Base-by-base conservation (phyloP, 176 grass and related monocot species). In the Eleusine coracana region DNA sequence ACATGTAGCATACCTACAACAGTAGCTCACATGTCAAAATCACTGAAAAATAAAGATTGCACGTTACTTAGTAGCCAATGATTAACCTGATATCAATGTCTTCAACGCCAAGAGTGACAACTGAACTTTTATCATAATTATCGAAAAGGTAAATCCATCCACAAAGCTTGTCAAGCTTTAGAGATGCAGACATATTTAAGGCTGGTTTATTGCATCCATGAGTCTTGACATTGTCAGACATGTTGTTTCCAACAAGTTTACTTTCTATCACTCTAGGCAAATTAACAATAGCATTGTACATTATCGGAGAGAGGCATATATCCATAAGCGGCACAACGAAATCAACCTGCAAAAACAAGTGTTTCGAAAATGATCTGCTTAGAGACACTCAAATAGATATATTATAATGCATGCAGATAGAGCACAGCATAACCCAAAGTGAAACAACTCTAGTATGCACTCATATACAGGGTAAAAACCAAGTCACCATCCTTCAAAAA, bases 81-180 rank as follows among this genome's bases (percentile, higher is more conserved):
- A 87, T 77, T 70, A 66, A 92, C 95, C 92, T 98, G 84, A 87
- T 78, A 38, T 84, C 55, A 61, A 84, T 76, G 85, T 91, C 81
- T 74, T 86, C 77, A 69, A 86, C 58, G 41, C 71, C 73, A 85
- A 94, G 74, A 61, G 89, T 90, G 31, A 98, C 39, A 66, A 69
- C 45, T 80, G 82, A 69, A 80, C 41, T 84, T 85, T 61, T 85
- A 44, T 90, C 49, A 41, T 58, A 66, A 86, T 91, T 71, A 63
- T 86, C 90, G 81, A 90, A 88, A 89, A 98, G 88, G 48, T 83
- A 78, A 93, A 98, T 17, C 62, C 85, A 72, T 68, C 92, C 71
- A 82, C 68, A 87, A 75, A 90, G 66, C 56, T 88, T 89, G 17
- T 82, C 92, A 74, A 98, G 70, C 69, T 91, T 95, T 28, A 91